Evolutionary conservation across 1,139 yeast species (phyloP).

Genomic region (Ashbya aceris): DNA sequence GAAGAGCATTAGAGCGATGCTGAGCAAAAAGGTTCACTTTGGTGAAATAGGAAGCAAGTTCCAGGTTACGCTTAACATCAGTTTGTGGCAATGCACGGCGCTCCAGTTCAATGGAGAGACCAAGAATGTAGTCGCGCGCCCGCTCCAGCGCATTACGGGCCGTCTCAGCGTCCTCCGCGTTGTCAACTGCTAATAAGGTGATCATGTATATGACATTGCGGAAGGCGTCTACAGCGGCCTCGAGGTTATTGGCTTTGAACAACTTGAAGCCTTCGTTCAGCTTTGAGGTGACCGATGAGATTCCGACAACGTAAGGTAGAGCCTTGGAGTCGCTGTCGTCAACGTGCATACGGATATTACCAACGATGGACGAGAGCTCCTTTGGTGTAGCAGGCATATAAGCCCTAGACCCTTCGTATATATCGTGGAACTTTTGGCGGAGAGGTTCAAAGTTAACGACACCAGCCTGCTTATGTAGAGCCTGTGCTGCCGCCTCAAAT

Average conservation of each 20-base stretch:
- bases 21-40: constrained; percentile 71
- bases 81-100: constrained; percentile 70
- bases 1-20: constrained; percentile 80
- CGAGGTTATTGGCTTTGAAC: constrained; percentile 77
- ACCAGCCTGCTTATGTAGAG: constrained; percentile 84
- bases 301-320: constrained; percentile 69
- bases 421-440: constrained; percentile 70
- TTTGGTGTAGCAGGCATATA: constrained; percentile 65
- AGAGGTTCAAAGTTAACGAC: constrained; percentile 80
- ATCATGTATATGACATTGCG: constrained; percentile 71
- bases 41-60: constrained; percentile 92
- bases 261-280: constrained; percentile 71
- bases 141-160: constrained; percentile 62
- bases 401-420: constrained; percentile 70
- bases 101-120: constrained; percentile 78
- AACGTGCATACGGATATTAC: constrained; percentile 57
- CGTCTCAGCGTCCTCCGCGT: constrained; percentile 66
- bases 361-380: constrained; percentile 59
- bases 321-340: constrained; percentile 44
- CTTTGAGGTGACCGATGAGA: constrained; percentile 52
- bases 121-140: constrained; percentile 86
- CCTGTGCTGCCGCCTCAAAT: constrained; percentile 89
- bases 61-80: constrained; percentile 77
- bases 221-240: constrained; percentile 70
- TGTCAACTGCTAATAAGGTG: constrained; percentile 60